Evolutionary conservation across 139 green algal genomes (phyloP).

Genomic region (Tetraselmis striata): DNA sequence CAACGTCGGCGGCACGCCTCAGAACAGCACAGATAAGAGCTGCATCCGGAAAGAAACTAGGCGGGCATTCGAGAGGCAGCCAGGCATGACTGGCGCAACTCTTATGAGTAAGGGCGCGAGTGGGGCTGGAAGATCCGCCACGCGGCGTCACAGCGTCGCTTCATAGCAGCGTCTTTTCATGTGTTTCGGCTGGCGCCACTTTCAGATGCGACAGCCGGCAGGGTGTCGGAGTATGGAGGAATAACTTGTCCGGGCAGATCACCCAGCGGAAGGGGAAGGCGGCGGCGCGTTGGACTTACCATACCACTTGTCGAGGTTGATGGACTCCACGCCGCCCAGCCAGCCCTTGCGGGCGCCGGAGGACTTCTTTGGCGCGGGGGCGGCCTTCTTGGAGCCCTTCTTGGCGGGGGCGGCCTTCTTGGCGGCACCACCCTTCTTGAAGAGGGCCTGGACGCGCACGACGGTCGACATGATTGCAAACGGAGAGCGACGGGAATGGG

Average conservation of each 20-base stretch:
- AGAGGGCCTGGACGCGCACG: conserved; percentile 39
- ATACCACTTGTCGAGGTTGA: conserved; percentile 79
- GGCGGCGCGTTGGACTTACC: conserved; percentile 35
- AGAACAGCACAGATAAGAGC: too few species aligned
- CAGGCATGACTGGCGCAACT: too few species aligned
- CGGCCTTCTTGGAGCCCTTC: conserved; percentile 24
- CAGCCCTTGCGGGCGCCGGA: conserved; percentile 39
- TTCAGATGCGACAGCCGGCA: too few species aligned
- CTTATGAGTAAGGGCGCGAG: conserved; percentile 9
- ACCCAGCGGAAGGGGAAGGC: too few species aligned
- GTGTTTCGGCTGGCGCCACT: too few species aligned
- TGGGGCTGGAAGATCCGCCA: too few species aligned
- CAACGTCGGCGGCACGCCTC: background rate
- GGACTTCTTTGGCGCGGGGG: conserved; percentile 20
- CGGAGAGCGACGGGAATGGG: background rate
- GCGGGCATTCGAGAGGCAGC: too few species aligned
- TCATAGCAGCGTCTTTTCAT: too few species aligned
- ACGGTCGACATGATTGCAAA: background rate
- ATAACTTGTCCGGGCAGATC: too few species aligned
- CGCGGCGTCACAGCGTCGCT: too few species aligned
- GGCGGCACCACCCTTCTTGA: conserved; percentile 23
- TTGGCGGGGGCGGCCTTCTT: conserved; percentile 5
- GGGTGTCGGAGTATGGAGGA: too few species aligned
- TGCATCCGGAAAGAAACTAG: too few species aligned
- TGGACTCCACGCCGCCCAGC: conserved; percentile 44